Base-by-base conservation (phyloP, 2,329 filamentous ascomycete genomes). In the Moelleriella libera region DNA sequence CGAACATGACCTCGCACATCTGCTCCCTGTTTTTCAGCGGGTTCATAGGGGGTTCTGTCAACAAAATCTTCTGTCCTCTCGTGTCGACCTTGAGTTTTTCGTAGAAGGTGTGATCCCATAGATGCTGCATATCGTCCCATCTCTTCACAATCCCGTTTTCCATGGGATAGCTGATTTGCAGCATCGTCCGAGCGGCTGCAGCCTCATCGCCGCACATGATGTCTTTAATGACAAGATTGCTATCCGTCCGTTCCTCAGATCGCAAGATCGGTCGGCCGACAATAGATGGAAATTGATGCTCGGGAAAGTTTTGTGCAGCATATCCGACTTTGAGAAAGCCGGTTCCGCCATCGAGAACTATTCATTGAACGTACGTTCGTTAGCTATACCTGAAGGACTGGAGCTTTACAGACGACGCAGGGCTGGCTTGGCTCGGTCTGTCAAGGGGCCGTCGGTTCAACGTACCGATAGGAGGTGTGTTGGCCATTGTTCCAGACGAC, bases 161-260 rank as follows among this genome's bases (percentile, higher is more conserved):
- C 92, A 98, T 98, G 57, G 92, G 92, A 66, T 98, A 98, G 67
- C 85, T 94, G 63, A 98, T 94, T 68, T 98, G 92, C 51, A 98
- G 81, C 88, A 96, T 95, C 52, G 86, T 95, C 60, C 92, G 82
- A 55, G 92, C 90, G 47, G 88, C 88, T 12, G 92, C 89, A 45
- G 92, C 92, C 71, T 98, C 90, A 70, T 98, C 92, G 64, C 92
- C 92, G 70, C 90, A 97, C 92, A 98, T 98, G 64, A 98, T 96
- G 71, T 98, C 92, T 77, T 96, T 97, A 68, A 80, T 84, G 68
- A 78, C 82, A 72, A 78, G 58, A 62, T 77, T 69, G 61, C 67
- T 70, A 63, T 70, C 69, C 58, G 72, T 75, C 63, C 76, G 76
- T 69, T 98, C 92, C 74, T 98, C 92, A 52, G 89, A 89, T 69